Percentiles rank a stretch among this genome's conserved stretches.
These are phyloP conservation scores for Volutella citrinella DNA, from an alignment of 2,329 filamentous ascomycete species.

Conservation along the genomic window DNA sequence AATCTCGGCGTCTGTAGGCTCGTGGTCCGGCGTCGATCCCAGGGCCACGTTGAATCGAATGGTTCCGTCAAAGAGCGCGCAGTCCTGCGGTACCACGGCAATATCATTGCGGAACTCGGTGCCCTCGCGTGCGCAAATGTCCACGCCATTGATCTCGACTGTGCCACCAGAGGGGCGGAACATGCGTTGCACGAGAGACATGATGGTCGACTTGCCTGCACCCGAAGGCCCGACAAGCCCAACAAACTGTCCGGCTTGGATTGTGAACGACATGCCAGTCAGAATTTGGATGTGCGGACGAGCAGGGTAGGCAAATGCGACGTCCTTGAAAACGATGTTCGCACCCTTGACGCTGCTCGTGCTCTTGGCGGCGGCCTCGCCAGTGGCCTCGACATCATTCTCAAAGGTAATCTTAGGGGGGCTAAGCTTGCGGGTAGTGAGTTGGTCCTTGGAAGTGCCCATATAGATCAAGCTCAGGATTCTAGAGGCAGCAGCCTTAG, in stretches of 20 bases:
- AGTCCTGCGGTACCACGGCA: constrained; percentile 56
- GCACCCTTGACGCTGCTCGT: constrained; percentile 31
- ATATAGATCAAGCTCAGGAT: constrained; percentile 52
- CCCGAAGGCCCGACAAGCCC: constrained; percentile 65
- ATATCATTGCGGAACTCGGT: constrained; percentile 49
- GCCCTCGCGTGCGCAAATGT: constrained; percentile 41
- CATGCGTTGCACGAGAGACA: constrained; percentile 52
- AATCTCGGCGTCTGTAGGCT: constrained; percentile 58
- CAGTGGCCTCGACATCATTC: constrained; percentile 39
- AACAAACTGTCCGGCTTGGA: constrained; percentile 58
- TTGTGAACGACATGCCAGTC: constrained; percentile 51
- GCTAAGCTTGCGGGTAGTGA: constrained; percentile 11
- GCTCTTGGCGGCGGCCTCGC: constrained; percentile 23
- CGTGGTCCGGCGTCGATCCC: constrained; percentile 51
- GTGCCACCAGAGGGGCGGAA: constrained; percentile 41
- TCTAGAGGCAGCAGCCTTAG: constrained; percentile 57
- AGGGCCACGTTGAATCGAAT: constrained; percentile 55
- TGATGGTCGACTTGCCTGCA: constrained; percentile 65
- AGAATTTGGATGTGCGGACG: constrained; percentile 58
- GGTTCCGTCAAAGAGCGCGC: constrained; percentile 55
- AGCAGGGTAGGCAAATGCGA: constrained; percentile 65
- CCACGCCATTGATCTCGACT: constrained; percentile 43
- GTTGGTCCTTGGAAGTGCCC: constrained; percentile 29
- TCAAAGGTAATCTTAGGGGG: constrained; percentile 12
- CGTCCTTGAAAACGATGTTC: constrained; percentile 53